Evolutionary conservation across 208 protist genomes (phyloP).

Genomic region (Crithidia acanthocephali): DNA sequence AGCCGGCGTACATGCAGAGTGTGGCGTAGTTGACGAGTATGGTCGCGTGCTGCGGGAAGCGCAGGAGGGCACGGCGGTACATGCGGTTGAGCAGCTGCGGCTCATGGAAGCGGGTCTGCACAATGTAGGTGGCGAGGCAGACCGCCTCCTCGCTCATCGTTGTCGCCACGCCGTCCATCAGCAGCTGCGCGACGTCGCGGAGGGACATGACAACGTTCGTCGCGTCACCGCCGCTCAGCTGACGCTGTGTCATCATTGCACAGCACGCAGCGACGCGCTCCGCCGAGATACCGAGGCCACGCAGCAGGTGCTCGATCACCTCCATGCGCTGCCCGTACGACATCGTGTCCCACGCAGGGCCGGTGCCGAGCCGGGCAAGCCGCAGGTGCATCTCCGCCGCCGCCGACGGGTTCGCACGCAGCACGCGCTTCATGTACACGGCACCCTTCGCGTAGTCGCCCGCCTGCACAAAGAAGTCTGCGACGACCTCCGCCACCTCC

Average conservation of each 20-base stretch:
- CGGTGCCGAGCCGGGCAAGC: slow-evolving; percentile 47
- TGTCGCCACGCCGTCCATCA: slow-evolving; percentile 59
- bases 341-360: slow-evolving; percentile 58
- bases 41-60: slow-evolving; percentile 60
- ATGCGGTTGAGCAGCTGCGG: slow-evolving; percentile 66
- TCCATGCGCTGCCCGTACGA: slow-evolving; percentile 34
- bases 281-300: slow-evolving; percentile 41
- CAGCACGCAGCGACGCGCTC: slow-evolving; percentile 22
- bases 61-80: slow-evolving; percentile 58
- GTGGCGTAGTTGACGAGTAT: slow-evolving; percentile 84
- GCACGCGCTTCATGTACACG: slow-evolving; percentile 54
- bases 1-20: slow-evolving; percentile 67
- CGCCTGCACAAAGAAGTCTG: slow-evolving; percentile 69
- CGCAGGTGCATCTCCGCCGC: slow-evolving; percentile 42
- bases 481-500: slow-evolving; percentile 67
- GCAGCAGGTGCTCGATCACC: slow-evolving; percentile 67
- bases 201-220: slow-evolving; percentile 9
- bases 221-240: neutral
- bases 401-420: slow-evolving; percentile 33
- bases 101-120: slow-evolving; percentile 68
- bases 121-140: slow-evolving; percentile 65
- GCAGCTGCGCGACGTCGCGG: slow-evolving; percentile 33
- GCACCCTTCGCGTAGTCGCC: slow-evolving; percentile 62
- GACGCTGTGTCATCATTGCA: slow-evolving; percentile 10
- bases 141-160: slow-evolving; percentile 67